phyloP scores from a whole-genome alignment of 352 stramenopile species.

The Elongisporangium prolatum region DNA sequence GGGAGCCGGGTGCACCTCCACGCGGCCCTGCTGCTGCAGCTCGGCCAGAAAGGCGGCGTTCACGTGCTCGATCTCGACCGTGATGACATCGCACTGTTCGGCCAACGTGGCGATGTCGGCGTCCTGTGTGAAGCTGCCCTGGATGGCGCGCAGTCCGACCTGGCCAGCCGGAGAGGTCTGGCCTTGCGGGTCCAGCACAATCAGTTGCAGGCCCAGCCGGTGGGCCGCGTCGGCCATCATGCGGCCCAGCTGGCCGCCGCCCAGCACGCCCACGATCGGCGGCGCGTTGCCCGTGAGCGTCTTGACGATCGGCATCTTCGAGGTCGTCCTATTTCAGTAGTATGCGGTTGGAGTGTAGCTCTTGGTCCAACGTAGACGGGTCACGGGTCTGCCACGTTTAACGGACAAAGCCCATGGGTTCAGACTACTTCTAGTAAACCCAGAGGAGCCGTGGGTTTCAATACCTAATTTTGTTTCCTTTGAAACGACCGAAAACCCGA shows the following conservation, averaged over 20 bases:
- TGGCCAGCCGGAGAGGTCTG: slow-evolving; percentile 68
- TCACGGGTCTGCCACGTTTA: background rate
- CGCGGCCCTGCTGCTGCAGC: slow-evolving; percentile 56
- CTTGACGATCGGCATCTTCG: slow-evolving; percentile 47
- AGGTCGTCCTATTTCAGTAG: slow-evolving; percentile 1
- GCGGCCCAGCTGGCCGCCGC: slow-evolving; percentile 95
- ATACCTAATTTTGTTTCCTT: background rate
- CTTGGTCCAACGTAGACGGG: background rate
- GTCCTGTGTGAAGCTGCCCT: slow-evolving; percentile 72
- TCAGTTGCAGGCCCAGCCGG: slow-evolving; percentile 91
- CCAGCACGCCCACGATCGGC: slow-evolving; percentile 88
- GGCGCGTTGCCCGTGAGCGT: slow-evolving; percentile 30
- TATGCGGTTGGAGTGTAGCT: background rate
- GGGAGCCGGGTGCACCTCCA: slow-evolving; percentile 80
- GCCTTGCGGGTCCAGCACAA: slow-evolving; percentile 91
- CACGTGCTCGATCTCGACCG: slow-evolving; percentile 99
- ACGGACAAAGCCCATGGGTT: background rate
- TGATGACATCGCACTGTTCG: slow-evolving; percentile 90
- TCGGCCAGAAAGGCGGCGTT: slow-evolving; percentile 89
- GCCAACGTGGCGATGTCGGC: slow-evolving; percentile 68
- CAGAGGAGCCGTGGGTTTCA: background rate
- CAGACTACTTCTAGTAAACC: background rate
- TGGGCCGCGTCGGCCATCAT: slow-evolving; percentile 98
- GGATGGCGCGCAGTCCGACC: slow-evolving; percentile 61
- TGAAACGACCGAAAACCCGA: background rate